Evolutionary conservation across 2,329 filamentous ascomycete species (phyloP).

Genomic region (Alternaria sp.): DNA sequence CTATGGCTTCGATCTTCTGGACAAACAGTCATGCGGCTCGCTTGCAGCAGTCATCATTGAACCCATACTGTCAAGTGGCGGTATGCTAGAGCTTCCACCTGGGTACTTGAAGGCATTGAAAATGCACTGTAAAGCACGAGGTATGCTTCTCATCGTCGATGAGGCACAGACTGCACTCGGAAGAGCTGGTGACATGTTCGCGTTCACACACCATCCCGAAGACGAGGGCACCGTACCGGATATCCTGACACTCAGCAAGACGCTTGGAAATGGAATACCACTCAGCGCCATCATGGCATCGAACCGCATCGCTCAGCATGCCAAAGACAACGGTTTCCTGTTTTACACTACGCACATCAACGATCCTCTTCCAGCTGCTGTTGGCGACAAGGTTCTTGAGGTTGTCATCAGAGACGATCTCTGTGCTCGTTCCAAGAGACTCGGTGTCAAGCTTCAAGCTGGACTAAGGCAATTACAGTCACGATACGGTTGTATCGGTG

Average conservation of each 20-base stretch:
- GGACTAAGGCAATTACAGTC: slow-evolving; percentile 58
- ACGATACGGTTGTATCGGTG: slow-evolving; percentile 68
- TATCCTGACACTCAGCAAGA: slow-evolving; percentile 69
- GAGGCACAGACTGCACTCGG: slow-evolving; percentile 51
- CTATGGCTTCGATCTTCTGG: slow-evolving; percentile 68
- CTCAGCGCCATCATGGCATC: slow-evolving; percentile 66
- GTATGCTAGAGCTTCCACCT: slow-evolving; percentile 66
- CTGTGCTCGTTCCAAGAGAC: slow-evolving; percentile 54
- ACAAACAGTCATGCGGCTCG: slow-evolving; percentile 66
- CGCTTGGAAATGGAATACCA: slow-evolving; percentile 67
- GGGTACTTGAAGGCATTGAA: slow-evolving; percentile 68
- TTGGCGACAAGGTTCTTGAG: slow-evolving; percentile 69
- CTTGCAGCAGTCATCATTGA: slow-evolving; percentile 71
- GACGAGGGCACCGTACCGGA: slow-evolving; percentile 55
- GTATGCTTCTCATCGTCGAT: slow-evolving; percentile 50
- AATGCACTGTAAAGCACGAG: slow-evolving; percentile 45
- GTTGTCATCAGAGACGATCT: slow-evolving; percentile 66
- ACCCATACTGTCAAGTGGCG: slow-evolving; percentile 66
- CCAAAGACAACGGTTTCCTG: slow-evolving; percentile 60
- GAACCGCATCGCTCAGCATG: slow-evolving; percentile 60
- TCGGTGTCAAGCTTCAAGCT: slow-evolving; percentile 58
- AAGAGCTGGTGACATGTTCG: slow-evolving; percentile 61
- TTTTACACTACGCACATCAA: slow-evolving; percentile 71
- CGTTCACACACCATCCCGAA: slow-evolving; percentile 39
- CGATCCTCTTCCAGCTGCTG: slow-evolving; percentile 67